These are phyloP conservation scores for Moniliophthora roreri DNA, from an alignment of 1,284 basidiomycete genomes.

Conservation along the genomic window DNA sequence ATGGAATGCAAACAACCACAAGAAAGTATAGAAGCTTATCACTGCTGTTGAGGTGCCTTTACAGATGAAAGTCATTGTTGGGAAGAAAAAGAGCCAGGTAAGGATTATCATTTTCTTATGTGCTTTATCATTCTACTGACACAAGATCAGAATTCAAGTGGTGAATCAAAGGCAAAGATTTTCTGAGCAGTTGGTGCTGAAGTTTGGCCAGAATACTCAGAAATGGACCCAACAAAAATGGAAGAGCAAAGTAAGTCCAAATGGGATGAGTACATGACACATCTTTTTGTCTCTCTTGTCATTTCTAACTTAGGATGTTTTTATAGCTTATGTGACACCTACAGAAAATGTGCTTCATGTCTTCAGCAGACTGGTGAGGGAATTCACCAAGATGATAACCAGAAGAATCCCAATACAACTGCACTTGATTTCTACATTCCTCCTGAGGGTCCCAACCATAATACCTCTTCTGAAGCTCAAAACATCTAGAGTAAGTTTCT, in stretches of 20 bases:
- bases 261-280: neutral
- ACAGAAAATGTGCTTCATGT: neutral
- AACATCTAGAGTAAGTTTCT: neutral
- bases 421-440: neutral
- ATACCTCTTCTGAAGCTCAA: neutral
- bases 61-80: too few relatives aligned
- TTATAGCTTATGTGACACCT: neutral
- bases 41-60: too few relatives aligned
- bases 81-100: too few relatives aligned
- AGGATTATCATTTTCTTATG: too few relatives aligned
- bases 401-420: neutral
- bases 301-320: neutral
- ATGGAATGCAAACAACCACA: too few relatives aligned
- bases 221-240: neutral
- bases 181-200: neutral
- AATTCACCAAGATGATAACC: neutral
- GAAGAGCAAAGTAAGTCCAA: neutral
- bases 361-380: neutral
- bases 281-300: neutral
- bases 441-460: neutral
- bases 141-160: slow-evolving; percentile 1
- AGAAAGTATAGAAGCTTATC: too few relatives aligned
- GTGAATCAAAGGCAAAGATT: neutral
- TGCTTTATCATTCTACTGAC: too few relatives aligned
- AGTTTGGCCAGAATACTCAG: neutral